Evolutionary conservation across 1,284 basidiomycete species (phyloP).

Genomic region (Cutaneotrichosporon spelunceum): DNA sequence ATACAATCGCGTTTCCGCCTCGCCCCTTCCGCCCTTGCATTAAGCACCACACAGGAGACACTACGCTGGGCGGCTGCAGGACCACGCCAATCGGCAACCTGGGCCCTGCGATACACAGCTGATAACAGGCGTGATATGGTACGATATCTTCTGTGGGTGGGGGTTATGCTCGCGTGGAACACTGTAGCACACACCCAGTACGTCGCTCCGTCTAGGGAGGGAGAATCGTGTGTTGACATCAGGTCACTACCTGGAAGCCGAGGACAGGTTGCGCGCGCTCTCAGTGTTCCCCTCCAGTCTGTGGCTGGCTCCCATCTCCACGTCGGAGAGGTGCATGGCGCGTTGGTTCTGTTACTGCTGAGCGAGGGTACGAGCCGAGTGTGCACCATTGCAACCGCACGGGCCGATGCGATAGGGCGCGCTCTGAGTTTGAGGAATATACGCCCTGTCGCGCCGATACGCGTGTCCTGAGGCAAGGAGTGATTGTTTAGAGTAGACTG

Average conservation of each 20-base stretch:
- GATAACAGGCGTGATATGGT: neutral
- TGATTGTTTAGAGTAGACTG: neutral
- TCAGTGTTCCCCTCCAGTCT: neutral
- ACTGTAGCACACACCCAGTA: neutral
- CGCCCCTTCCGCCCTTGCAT: neutral
- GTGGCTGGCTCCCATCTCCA: neutral
- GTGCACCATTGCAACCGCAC: neutral
- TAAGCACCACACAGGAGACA: neutral
- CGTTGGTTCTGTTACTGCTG: neutral
- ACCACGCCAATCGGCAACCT: neutral
- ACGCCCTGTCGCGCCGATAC: neutral
- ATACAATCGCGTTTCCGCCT: neutral
- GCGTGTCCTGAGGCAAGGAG: neutral
- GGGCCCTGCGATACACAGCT: neutral
- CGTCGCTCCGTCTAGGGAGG: neutral
- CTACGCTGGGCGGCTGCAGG: neutral
- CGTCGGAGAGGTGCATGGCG: neutral
- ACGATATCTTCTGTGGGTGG: neutral
- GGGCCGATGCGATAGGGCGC: neutral
- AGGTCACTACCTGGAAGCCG: neutral
- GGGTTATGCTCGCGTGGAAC: neutral
- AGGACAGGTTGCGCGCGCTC: neutral
- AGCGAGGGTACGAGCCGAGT: neutral
- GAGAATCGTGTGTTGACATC: neutral
- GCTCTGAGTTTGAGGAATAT: neutral